A percentile compares a stretch with the other conserved stretches of the same genome.
phyloP scores from a whole-genome alignment of 257 asterid species.

The Parsonsia alboflavescens region DNA sequence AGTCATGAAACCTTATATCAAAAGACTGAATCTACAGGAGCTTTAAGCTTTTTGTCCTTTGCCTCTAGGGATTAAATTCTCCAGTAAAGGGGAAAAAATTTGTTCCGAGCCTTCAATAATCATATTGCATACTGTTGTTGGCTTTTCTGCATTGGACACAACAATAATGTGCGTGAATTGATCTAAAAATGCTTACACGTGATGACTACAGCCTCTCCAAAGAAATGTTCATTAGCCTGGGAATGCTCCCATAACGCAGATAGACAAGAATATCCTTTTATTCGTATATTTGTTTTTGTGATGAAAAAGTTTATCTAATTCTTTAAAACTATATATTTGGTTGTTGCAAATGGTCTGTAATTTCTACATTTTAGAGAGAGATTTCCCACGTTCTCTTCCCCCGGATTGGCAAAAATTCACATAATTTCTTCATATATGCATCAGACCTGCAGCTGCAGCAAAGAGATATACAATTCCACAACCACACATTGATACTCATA shows the following conservation, averaged over 20 bases:
- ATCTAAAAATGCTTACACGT: neutral
- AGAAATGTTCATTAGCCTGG: neutral
- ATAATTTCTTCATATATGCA: constrained; percentile 8
- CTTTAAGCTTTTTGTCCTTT: too few relatives aligned
- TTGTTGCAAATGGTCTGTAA: neutral
- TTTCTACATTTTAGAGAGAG: neutral
- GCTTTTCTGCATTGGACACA: neutral
- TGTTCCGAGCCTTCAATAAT: too few relatives aligned
- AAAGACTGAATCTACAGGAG: too few relatives aligned
- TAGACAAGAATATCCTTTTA: neutral
- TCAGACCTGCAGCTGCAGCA: constrained; percentile 3
- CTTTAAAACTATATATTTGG: neutral
- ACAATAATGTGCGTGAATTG: neutral
- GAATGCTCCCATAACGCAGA: neutral
- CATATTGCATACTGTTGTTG: too few relatives aligned
- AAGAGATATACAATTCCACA: constrained; percentile 12
- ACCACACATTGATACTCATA: neutral
- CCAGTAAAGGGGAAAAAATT: too few relatives aligned
- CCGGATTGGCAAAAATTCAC: too few relatives aligned
- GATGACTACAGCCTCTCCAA: neutral
- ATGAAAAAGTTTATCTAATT: neutral
- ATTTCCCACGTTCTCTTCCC: neutral
- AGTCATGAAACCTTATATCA: too few relatives aligned
- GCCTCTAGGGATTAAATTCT: too few relatives aligned
- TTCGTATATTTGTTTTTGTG: neutral